These are phyloP conservation scores for Hypoxylon rubiginosum DNA, from an alignment of 2,329 filamentous ascomycete genomes.

Conservation along the genomic window DNA sequence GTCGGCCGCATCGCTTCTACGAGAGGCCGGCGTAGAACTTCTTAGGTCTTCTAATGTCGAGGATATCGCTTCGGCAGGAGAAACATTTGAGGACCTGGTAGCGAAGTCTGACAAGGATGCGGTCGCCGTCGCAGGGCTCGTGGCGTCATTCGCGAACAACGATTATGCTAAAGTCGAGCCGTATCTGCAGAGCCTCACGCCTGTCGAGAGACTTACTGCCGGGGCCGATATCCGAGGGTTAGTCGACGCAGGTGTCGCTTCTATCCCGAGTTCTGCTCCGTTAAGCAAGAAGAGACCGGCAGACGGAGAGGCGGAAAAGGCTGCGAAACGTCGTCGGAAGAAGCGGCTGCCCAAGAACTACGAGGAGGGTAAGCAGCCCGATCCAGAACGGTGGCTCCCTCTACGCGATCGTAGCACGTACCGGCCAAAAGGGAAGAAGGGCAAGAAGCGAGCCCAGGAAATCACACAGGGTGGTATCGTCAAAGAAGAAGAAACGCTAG, in stretches of 20 bases:
- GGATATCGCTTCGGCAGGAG: slow-evolving; percentile 77
- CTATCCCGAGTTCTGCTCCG: slow-evolving; percentile 58
- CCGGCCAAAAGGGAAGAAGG: slow-evolving; percentile 91
- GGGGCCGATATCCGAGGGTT: slow-evolving; percentile 73
- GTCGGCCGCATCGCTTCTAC: slow-evolving; percentile 75
- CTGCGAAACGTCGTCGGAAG: slow-evolving; percentile 67
- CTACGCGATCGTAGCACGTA: slow-evolving; percentile 90
- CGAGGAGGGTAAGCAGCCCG: slow-evolving; percentile 82
- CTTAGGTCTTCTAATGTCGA: slow-evolving; percentile 78
- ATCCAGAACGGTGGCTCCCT: slow-evolving; percentile 94
- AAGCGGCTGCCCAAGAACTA: slow-evolving; percentile 77
- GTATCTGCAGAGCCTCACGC: slow-evolving; percentile 69
- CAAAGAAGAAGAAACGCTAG: slow-evolving; percentile 77
- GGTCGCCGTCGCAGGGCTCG: slow-evolving; percentile 82
- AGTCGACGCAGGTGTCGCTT: slow-evolving; percentile 74
- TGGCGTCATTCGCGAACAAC: slow-evolving; percentile 80
- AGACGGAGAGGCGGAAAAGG: slow-evolving; percentile 57
- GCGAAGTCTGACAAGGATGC: slow-evolving; percentile 75
- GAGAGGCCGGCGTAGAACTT: slow-evolving; percentile 85
- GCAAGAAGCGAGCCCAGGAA: slow-evolving; percentile 83
- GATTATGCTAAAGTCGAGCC: slow-evolving; percentile 69
- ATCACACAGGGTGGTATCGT: slow-evolving; percentile 88
- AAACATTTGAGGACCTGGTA: slow-evolving; percentile 83
- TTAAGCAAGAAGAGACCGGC: slow-evolving; percentile 64
- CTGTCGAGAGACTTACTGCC: slow-evolving; percentile 71